These are phyloP conservation scores for Fonsecaea nubica DNA, from an alignment of 2,329 filamentous ascomycete genomes.

Conservation along the genomic window DNA sequence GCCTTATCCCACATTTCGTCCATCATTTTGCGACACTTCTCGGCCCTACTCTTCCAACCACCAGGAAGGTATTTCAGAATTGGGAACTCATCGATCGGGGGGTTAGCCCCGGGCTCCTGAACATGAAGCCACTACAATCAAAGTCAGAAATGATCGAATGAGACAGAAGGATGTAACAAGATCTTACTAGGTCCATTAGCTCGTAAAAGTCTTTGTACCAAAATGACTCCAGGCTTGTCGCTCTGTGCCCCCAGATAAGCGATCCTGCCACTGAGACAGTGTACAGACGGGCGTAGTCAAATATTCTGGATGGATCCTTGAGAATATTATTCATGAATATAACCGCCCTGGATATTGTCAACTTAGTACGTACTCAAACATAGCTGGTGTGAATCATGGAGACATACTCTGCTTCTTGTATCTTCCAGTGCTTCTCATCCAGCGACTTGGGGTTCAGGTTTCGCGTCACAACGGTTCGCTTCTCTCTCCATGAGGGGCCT, in stretches of 20 bases:
- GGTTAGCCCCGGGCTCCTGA: conserved; percentile 50
- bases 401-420: conserved; percentile 55
- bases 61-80: conserved; percentile 51
- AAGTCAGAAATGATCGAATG: conserved; percentile 48
- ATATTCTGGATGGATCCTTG: conserved; percentile 17
- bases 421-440: conserved; percentile 50
- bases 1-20: conserved; percentile 47
- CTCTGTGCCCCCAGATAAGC: conserved; percentile 57
- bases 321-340: conserved; percentile 22
- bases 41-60: conserved; percentile 47
- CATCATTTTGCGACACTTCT: conserved; percentile 49
- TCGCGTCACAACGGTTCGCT: conserved; percentile 54
- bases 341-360: conserved; percentile 10
- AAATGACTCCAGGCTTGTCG: conserved; percentile 39
- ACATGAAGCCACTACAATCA: background rate
- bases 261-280: conserved; percentile 55
- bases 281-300: conserved; percentile 10
- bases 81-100: conserved; percentile 57
- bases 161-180: background rate
- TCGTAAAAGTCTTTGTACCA: conserved; percentile 20
- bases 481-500: conserved; percentile 52
- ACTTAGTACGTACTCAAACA: background rate
- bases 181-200: conserved; percentile 22
- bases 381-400: too few relatives aligned
- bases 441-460: conserved; percentile 53